These are phyloP conservation scores for Gentiana dahurica DNA, from an alignment of 257 asterid genomes.

Conservation along the genomic window DNA sequence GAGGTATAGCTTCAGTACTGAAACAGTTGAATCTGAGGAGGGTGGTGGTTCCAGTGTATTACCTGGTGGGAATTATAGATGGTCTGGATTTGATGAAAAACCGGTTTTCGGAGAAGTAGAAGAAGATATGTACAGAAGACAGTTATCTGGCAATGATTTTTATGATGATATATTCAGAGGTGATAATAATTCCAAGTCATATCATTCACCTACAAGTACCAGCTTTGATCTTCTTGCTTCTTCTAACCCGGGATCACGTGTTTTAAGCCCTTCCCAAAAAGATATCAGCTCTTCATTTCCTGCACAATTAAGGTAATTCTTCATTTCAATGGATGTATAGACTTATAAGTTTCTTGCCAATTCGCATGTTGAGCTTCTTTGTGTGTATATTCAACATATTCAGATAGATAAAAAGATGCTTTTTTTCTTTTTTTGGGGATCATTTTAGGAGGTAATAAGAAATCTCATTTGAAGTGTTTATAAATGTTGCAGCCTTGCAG, in stretches of 20 bases:
- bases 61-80: slow-evolving; percentile 2
- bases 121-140: slow-evolving; percentile 20
- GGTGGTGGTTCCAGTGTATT: slow-evolving; percentile 8
- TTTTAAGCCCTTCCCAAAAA: slow-evolving; percentile 52
- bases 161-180: slow-evolving; percentile 67
- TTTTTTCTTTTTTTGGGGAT: not conserved
- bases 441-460: not conserved
- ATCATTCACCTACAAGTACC: slow-evolving; percentile 33
- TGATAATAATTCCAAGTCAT: slow-evolving; percentile 30
- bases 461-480: slow-evolving; percentile 5
- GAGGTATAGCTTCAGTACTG: slow-evolving; percentile 40
- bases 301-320: slow-evolving; percentile 44
- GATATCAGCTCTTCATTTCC: slow-evolving; percentile 43
- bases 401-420: too few species aligned
- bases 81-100: slow-evolving; percentile 36
- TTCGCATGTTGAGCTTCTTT: too few species aligned
- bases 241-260: slow-evolving; percentile 40
- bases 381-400: too few species aligned
- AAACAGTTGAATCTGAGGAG: slow-evolving; percentile 31
- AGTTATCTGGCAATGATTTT: slow-evolving; percentile 42
- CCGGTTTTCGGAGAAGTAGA: slow-evolving; percentile 74
- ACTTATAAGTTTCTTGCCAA: too few species aligned
- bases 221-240: slow-evolving; percentile 35
- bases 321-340: too few species aligned
- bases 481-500: slow-evolving; percentile 39